Evolutionary conservation across 2,329 filamentous ascomycete species (phyloP).

Genomic region (Ilyonectria sp.): DNA sequence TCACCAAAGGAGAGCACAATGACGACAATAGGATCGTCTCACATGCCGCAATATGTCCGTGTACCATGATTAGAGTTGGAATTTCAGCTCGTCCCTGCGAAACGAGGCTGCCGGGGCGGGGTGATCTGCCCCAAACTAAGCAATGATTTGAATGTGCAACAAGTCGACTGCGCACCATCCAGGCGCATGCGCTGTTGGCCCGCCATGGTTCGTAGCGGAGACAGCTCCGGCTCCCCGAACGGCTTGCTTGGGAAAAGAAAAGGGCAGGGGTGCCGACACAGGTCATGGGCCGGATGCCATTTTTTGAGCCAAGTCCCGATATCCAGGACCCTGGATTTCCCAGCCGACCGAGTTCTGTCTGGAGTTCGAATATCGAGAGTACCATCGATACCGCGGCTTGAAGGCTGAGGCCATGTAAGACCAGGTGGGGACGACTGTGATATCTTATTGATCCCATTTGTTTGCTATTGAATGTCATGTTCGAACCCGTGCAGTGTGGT

Average conservation of each 20-base stretch:
- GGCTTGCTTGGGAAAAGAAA: conserved; percentile 5
- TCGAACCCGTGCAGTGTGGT: conserved; percentile 9
- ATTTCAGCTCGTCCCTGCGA: conserved; percentile 1
- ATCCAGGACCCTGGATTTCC: not conserved
- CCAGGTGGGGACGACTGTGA: not conserved
- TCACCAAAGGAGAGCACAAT: not conserved
- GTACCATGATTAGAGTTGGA: not conserved
- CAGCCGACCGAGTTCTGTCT: conserved; percentile 1
- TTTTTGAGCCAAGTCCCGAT: not conserved
- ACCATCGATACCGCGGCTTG: not conserved
- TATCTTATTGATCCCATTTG: conserved; percentile 17
- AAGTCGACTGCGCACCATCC: not conserved
- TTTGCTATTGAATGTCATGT: conserved; percentile 20
- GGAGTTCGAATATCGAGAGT: not conserved
- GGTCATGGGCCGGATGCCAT: not conserved
- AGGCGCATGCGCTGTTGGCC: conserved; percentile 8
- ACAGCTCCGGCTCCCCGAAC: conserved; percentile 6
- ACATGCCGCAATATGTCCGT: conserved; percentile 1
- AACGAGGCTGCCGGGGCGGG: not conserved
- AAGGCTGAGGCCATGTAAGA: not conserved
- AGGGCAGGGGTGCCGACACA: not conserved
- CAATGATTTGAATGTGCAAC: not conserved
- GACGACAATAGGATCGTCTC: conserved; percentile 15
- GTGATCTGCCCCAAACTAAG: not conserved
- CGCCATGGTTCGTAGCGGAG: conserved; percentile 5